Evolutionary conservation across 257 asterid genomes (phyloP), one percentile per base, ranked within the genome.

Genomic region (Eucommia ulmoides): DNA sequence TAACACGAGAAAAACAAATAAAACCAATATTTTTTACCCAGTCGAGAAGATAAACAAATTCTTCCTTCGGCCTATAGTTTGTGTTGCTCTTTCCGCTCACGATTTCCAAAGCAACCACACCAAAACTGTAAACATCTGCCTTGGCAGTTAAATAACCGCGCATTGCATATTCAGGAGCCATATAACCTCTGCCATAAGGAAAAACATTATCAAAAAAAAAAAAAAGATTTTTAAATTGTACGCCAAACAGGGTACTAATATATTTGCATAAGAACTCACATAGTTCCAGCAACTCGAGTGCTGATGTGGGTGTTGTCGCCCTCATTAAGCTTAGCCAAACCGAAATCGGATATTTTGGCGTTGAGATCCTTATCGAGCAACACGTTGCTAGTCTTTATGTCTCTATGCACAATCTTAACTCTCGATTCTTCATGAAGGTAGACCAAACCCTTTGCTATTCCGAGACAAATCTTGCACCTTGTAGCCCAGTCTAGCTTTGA

Each of bases 101-200:
- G 14, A 89, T 75, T 68, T 89, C 94, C 19, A 89, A 59, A 19
- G 95, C 88, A 15, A 89, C 98, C n/a, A 89, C 92, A 22, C 98
- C 98, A 53, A 70, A 89, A 69, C 98, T 85, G 75, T 85, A 89
- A 35, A 88, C 93, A 49, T 88, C 97, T 53, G 96, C 97, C 69
- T 82, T 84, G 42, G 57, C 64, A 19, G 97, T 88, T 24, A 88
- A 68, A 59, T 78, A 74, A 23, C 94, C 96, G 0, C 91, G 80
- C 94, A 88, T 74, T 0, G 97, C 97, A 41, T 88, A 88, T 52
- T 88, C 97, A 4, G 97, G 97, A 50, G 97, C 95, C 97, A 88
- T 84, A 48, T 88, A 88, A 45, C 97, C 95, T 58, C 97, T 88
- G 78, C 38, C 38, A 29, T 29, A 29, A 5, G 38, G 38, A 12